phyloP scores from a whole-genome alignment of 495 filamentous ascomycete genomes.

The Aspergillus bertholletiae region DNA sequence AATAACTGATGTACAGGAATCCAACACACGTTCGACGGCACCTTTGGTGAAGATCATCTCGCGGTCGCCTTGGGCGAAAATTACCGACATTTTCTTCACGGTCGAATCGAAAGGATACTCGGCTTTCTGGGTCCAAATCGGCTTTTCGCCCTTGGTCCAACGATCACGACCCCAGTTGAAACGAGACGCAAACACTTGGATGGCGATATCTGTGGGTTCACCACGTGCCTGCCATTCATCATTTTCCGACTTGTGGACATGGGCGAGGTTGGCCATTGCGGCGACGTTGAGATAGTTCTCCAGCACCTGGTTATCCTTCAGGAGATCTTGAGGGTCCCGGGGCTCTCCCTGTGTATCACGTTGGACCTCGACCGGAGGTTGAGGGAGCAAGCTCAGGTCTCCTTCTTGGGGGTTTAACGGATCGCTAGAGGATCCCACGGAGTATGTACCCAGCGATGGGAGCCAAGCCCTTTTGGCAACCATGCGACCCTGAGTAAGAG shows the following conservation, averaged over 20 bases:
- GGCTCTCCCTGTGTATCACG: constrained; percentile 22
- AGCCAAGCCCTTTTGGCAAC: constrained; percentile 80
- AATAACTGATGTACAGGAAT: constrained; percentile 57
- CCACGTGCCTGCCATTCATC: constrained; percentile 59
- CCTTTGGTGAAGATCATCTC: constrained; percentile 69
- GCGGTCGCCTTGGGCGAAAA: constrained; percentile 43
- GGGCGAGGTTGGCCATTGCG: constrained; percentile 64
- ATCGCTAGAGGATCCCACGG: constrained; percentile 52
- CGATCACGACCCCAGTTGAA: constrained; percentile 57
- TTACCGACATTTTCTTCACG: constrained; percentile 67
- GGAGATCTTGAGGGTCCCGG: constrained; percentile 28
- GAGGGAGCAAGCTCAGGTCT: constrained; percentile 40
- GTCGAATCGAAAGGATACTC: constrained; percentile 68
- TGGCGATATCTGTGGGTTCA: constrained; percentile 67
- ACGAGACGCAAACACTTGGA: constrained; percentile 64
- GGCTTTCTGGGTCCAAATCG: constrained; percentile 52
- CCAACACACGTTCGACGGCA: constrained; percentile 74
- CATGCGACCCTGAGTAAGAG: constrained; percentile 72
- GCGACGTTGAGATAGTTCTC: constrained; percentile 57
- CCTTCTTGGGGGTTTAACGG: constrained; percentile 55
- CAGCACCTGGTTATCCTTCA: constrained; percentile 38
- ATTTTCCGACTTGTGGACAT: constrained; percentile 45
- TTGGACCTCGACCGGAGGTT: constrained; percentile 32
- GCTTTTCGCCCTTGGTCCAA: constrained; percentile 46
- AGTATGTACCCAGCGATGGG: constrained; percentile 59